Conservation (phyloP, 805 yeast genomes). For the Kuraishia borneana region DNA sequence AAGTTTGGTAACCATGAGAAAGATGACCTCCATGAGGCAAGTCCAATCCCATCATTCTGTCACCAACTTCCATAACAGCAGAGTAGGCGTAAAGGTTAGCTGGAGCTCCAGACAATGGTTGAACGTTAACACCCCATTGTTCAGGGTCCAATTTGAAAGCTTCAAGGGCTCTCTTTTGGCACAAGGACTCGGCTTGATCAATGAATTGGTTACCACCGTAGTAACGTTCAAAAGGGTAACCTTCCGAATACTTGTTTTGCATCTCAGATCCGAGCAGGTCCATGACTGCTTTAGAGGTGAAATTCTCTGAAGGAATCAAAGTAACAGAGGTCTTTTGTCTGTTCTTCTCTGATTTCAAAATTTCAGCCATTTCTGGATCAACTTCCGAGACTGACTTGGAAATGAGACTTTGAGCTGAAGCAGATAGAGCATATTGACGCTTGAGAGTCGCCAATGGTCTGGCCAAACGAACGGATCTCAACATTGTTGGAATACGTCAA, state of each 20-base stretch:
- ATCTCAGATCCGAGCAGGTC: conserved; percentile 91
- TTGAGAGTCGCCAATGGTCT: neutral
- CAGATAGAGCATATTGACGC: conserved; percentile 2
- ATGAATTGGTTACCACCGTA: conserved; percentile 97
- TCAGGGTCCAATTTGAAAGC: conserved; percentile 69
- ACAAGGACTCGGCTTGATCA: conserved; percentile 80
- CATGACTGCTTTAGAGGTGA: conserved; percentile 91
- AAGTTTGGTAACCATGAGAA: conserved; percentile 94
- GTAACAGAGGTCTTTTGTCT: conserved; percentile 91
- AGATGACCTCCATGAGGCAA: conserved; percentile 98
- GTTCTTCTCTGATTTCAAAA: conserved; percentile 62
- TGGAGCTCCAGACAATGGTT: conserved; percentile 91
- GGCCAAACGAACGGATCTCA: conserved; percentile 1
- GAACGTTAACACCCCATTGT: conserved; percentile 97
- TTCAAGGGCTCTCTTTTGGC: conserved; percentile 85
- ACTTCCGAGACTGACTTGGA: conserved; percentile 54
- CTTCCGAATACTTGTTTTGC: conserved; percentile 97
- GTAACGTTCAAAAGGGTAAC: conserved; percentile 96
- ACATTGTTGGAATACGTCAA: neutral
- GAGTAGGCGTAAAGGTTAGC: conserved; percentile 91
- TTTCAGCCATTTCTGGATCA: conserved; percentile 79
- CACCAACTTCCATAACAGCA: conserved; percentile 80
- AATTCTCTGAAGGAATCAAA: conserved; percentile 91
- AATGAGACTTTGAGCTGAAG: conserved; percentile 20
- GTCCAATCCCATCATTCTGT: conserved; percentile 94